Base-by-base conservation (phyloP, 2,329 filamentous ascomycete species). In the Penicillium concentricum region DNA sequence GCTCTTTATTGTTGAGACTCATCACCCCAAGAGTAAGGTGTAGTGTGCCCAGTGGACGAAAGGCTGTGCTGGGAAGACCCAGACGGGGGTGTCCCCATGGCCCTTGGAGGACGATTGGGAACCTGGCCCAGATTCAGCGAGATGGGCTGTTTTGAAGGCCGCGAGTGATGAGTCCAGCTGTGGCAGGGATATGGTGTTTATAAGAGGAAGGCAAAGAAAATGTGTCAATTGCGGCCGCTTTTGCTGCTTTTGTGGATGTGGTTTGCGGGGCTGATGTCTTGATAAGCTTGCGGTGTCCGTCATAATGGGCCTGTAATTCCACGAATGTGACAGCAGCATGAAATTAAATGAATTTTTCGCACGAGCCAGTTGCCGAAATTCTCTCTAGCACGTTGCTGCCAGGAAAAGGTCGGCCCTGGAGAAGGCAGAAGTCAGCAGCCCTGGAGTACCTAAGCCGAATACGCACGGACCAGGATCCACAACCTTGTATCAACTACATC, bases 1-100 rank as follows among this genome's bases (percentile, higher is more conserved):
- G 72, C 44, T 82, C 78, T 3, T 78, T 73, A 2, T 77, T 79
- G 3, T 79, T 74, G 10, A 96, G 81, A 61, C 83, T 88, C 89
- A 97, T 92, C 1, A 95, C 89, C 0, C 92, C 92, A 0, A 97
- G 80, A 0, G 92, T 97, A 3, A 96, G 78, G 74, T 97, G 93
- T 46, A 97, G 74, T 1, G 91, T 92, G 0, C 90, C 90, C 0
- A 90, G 75, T 0, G 91, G 91, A 28, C 92, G 81, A 49, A 96
- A 77, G 2, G 91, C 91, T 53, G 82, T 82, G 32, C 78, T 71
- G 0, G 89, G 88, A 10, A 93, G 76, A 6, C 78, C 78, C 2
- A 69, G 62, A 77, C 34, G 74, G 61, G 76, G 72, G 56, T 74
- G 67, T 50, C 30, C 5, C 24, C 75, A 64, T 55, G 51, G 18